Percentiles rank a stretch among this genome's conserved stretches.
These are phyloP conservation scores for Globisporangium alternatum DNA, from an alignment of 352 stramenopile species.

Conservation along the genomic window DNA sequence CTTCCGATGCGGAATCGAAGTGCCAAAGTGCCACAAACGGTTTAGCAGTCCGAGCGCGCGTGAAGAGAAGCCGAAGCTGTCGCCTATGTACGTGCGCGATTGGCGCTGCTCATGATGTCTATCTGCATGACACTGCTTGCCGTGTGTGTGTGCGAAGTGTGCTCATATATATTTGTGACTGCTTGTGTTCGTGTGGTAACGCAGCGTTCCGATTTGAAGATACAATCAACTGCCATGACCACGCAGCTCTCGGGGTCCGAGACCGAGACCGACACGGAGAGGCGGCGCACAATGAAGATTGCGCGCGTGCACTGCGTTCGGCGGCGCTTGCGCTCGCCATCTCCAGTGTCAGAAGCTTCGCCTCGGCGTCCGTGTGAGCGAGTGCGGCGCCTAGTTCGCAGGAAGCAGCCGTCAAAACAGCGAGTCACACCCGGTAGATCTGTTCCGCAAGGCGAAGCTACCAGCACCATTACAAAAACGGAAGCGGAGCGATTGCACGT, in stretches of 20 bases:
- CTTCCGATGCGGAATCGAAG: neutral
- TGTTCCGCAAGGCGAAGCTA: neutral
- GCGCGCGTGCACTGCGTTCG: conserved; percentile 8
- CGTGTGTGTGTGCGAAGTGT: too few species aligned
- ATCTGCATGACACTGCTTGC: too few species aligned
- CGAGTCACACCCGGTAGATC: neutral
- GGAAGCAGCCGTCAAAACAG: conserved; percentile 11
- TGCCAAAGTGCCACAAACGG: neutral
- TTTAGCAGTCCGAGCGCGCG: neutral
- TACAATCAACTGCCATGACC: neutral
- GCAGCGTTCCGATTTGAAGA: neutral
- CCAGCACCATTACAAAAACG: neutral
- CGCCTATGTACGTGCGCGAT: too few species aligned
- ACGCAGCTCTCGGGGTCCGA: conserved; percentile 3
- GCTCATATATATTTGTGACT: neutral
- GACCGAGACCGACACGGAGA: neutral
- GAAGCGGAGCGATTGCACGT: neutral
- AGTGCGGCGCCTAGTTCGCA: conserved; percentile 11
- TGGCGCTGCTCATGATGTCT: too few species aligned
- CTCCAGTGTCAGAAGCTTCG: neutral
- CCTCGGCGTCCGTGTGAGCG: neutral
- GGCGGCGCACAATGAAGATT: neutral
- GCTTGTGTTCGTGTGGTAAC: neutral
- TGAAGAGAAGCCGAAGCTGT: too few species aligned
- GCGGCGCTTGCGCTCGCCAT: neutral